Percentiles rank a stretch among this genome's conserved stretches.
phyloP scores from a whole-genome alignment of 176 grass and related monocot species.

The Secale cereale region DNA sequence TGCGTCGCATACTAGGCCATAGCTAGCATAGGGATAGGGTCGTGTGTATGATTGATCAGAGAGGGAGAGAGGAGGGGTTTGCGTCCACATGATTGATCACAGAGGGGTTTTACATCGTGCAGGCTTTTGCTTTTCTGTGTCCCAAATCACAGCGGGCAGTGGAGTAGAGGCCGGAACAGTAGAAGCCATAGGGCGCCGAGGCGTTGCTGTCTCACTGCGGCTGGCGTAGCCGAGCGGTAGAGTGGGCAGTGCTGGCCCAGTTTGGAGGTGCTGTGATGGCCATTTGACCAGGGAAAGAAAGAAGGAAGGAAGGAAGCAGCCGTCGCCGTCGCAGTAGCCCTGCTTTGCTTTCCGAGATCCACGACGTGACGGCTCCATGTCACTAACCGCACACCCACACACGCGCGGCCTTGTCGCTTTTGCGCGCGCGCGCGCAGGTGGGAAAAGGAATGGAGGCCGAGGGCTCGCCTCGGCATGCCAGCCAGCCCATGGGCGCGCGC shows the following conservation, averaged over 20 bases:
- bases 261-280: background rate
- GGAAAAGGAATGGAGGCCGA: background rate
- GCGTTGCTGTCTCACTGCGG: conserved; percentile 2
- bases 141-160: background rate
- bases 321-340: background rate
- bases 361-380: conserved; percentile 34
- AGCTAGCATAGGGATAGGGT: background rate
- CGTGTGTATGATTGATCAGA: background rate
- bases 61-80: background rate
- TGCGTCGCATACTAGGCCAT: background rate
- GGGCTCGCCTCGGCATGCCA: background rate
- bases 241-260: background rate
- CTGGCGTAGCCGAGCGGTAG: background rate
- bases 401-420: conserved; percentile 19
- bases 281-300: conserved; percentile 9
- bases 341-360: conserved; percentile 14
- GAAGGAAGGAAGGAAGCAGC: background rate
- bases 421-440: background rate
- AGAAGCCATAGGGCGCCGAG: background rate
- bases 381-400: background rate
- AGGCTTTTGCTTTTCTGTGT: conserved; percentile 42
- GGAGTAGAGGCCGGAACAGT: background rate
- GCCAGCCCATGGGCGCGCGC: background rate
- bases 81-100: conserved; percentile 5
- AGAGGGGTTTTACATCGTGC: background rate